Conservation (phyloP, 2,329 filamentous ascomycete species). For the Penicillium vulpinum region DNA sequence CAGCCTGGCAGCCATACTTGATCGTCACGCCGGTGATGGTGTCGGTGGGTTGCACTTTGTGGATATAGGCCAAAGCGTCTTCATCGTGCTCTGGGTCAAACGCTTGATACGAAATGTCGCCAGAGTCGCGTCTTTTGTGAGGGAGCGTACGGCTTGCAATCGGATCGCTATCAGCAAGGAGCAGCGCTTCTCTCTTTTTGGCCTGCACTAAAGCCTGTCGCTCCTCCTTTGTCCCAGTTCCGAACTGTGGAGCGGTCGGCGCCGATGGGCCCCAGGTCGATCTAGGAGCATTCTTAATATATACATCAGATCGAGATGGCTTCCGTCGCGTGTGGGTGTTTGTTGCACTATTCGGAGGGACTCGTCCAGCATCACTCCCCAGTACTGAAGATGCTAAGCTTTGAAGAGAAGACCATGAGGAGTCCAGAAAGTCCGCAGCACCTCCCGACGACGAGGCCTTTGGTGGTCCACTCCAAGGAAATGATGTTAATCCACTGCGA, state of each 20-base stretch:
- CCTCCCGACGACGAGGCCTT: constrained; percentile 28
- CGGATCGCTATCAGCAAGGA: constrained; percentile 45
- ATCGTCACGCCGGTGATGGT: constrained; percentile 90
- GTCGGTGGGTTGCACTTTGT: constrained; percentile 78
- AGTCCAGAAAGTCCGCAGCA: constrained; percentile 44
- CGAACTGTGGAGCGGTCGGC: constrained; percentile 32
- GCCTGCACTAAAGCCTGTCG: constrained; percentile 48
- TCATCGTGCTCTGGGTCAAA: constrained; percentile 57
- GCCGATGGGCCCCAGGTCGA: constrained; percentile 46
- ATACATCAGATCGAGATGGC: constrained; percentile 38
- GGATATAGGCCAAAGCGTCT: constrained; percentile 85
- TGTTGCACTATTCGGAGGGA: constrained; percentile 28
- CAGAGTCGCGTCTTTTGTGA: constrained; percentile 50
- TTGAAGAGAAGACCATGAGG: constrained; percentile 52
- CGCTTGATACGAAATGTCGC: constrained; percentile 34
- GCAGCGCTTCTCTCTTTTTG: constrained; percentile 49
- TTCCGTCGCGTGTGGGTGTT: constrained; percentile 36
- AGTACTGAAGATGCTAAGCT: constrained; percentile 51
- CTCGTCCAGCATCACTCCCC: constrained; percentile 40
- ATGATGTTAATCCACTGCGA: constrained; percentile 23
- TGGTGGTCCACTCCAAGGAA: constrained; percentile 27
- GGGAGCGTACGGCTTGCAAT: constrained; percentile 36
- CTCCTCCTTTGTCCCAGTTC: constrained; percentile 45
- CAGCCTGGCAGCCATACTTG: constrained; percentile 81
- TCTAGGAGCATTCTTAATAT: constrained; percentile 28